Percentiles rank a stretch among this genome's conserved stretches.
phyloP scores from a whole-genome alignment of 306 rosid genomes.

The Vigna hirtella region DNA sequence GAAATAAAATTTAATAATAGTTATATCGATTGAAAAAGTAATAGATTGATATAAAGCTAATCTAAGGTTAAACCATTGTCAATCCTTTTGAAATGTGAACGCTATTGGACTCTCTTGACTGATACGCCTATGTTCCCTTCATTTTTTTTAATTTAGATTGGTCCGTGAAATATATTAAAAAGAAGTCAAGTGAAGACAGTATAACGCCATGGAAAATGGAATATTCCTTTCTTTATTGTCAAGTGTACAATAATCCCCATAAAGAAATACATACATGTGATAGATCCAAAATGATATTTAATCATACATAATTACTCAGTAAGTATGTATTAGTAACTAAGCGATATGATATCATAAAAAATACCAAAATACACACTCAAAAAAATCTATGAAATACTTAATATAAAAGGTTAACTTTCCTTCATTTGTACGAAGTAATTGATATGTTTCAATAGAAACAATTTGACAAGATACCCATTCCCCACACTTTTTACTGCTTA shows the following conservation, averaged over 20 bases:
- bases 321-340: background rate
- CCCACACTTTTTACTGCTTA: slow-evolving; percentile 6
- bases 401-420: background rate
- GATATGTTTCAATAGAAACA: too few relatives aligned
- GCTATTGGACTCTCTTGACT: too few relatives aligned
- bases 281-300: slow-evolving; percentile 12
- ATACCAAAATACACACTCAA: too few relatives aligned
- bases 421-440: too few relatives aligned
- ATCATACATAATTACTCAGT: background rate
- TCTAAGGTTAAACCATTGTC: too few relatives aligned
- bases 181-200: background rate
- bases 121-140: too few relatives aligned
- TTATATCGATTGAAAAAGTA: too few relatives aligned
- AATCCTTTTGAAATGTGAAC: too few relatives aligned
- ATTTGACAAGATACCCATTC: slow-evolving; percentile 2
- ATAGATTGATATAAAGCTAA: too few relatives aligned
- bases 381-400: background rate
- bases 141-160: too few relatives aligned
- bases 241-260: background rate
- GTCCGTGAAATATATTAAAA: background rate
- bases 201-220: background rate
- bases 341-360: background rate
- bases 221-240: slow-evolving; percentile 23
- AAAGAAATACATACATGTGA: too few relatives aligned
- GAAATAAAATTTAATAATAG: too few relatives aligned